Evolutionary conservation across 441 rosid species (phyloP).

Genomic region (Arabidopsis hybrid): DNA sequence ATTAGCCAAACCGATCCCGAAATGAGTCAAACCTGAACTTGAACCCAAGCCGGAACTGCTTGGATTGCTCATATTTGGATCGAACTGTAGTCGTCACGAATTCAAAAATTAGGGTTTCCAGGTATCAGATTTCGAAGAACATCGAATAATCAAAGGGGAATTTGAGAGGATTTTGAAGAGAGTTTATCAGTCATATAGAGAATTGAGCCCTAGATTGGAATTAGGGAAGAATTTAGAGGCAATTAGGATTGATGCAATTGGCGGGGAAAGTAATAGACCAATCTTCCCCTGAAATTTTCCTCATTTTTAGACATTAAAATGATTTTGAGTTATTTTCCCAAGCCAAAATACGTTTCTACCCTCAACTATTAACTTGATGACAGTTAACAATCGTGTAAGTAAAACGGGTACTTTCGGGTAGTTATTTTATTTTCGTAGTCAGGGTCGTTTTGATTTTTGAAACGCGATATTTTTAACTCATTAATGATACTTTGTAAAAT

Average conservation of each 20-base stretch:
- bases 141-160: constrained; percentile 30
- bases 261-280: constrained; percentile 57
- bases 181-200: constrained; percentile 29
- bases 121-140: constrained; percentile 38
- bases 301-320: constrained; percentile 11
- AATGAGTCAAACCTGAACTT: constrained; percentile 44
- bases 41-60: constrained; percentile 54
- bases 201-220: constrained; percentile 60
- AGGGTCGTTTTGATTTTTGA: not conserved
- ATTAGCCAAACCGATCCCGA: constrained; percentile 89
- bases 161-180: constrained; percentile 50
- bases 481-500: not conserved
- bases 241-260: constrained; percentile 55
- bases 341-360: not conserved
- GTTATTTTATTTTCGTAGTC: not conserved
- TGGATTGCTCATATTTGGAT: constrained; percentile 62
- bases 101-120: constrained; percentile 43
- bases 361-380: not conserved
- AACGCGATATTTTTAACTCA: not conserved
- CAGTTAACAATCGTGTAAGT: not conserved
- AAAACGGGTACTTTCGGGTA: constrained; percentile 29
- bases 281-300: constrained; percentile 43
- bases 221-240: constrained; percentile 38
- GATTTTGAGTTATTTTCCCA: not conserved
- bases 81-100: constrained; percentile 43